Percentiles rank a stretch among this genome's conserved stretches.
These are phyloP conservation scores for Aciculosporium take DNA, from an alignment of 2,329 filamentous ascomycete genomes.

Conservation along the genomic window DNA sequence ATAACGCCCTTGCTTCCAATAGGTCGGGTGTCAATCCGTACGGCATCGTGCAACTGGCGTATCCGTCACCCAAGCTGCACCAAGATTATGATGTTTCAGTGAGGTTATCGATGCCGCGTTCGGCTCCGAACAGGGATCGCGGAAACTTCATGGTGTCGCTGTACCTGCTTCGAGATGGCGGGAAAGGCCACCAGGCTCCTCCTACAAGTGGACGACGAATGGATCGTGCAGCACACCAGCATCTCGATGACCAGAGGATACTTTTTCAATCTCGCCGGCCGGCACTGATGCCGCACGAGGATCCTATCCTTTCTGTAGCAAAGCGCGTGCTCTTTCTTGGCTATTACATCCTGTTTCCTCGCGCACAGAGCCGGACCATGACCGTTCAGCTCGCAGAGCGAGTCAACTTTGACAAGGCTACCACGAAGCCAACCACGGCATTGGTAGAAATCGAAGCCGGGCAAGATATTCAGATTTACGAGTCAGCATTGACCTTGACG, in stretches of 20 bases:
- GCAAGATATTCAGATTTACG: slow-evolving; percentile 63
- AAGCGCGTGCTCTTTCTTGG: slow-evolving; percentile 49
- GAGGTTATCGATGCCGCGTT: slow-evolving; percentile 62
- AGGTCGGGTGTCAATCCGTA: slow-evolving; percentile 39
- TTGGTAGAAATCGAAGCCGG: slow-evolving; percentile 55
- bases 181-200: background rate
- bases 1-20: slow-evolving; percentile 8
- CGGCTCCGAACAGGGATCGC: slow-evolving; percentile 55
- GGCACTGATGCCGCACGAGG: slow-evolving; percentile 66
- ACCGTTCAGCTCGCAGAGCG: slow-evolving; percentile 59
- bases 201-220: background rate
- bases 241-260: slow-evolving; percentile 24
- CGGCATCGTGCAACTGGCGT: slow-evolving; percentile 31
- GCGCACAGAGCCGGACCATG: slow-evolving; percentile 48
- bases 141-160: slow-evolving; percentile 95
- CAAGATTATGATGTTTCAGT: slow-evolving; percentile 80
- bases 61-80: slow-evolving; percentile 43
- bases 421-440: slow-evolving; percentile 30
- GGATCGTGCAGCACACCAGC: slow-evolving; percentile 14
- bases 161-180: slow-evolving; percentile 39
- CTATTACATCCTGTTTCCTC: slow-evolving; percentile 54
- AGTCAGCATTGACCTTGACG: slow-evolving; percentile 50
- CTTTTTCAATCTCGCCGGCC: slow-evolving; percentile 56
- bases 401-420: slow-evolving; percentile 41
- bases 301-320: slow-evolving; percentile 49